Conservation (phyloP, 108 stramenopile genomes). For the Cylindrotheca closterium region DNA sequence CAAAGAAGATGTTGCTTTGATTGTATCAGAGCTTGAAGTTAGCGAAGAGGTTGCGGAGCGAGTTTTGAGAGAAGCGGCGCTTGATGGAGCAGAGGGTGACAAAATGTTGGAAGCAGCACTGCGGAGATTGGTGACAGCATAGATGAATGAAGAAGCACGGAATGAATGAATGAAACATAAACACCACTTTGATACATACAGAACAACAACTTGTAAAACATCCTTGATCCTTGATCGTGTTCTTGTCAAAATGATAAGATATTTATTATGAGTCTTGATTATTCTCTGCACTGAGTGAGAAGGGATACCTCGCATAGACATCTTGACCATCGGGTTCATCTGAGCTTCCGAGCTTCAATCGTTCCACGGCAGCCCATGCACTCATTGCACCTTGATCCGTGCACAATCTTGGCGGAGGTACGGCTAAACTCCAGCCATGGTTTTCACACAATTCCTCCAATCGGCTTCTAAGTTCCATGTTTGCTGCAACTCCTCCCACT, state of each 20-base stretch:
- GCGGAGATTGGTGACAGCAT: constrained; percentile 54
- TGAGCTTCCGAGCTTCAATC: constrained; percentile 75
- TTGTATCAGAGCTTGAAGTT: constrained; percentile 70
- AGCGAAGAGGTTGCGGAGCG: constrained; percentile 61
- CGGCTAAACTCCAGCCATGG: constrained; percentile 75
- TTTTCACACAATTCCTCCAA: constrained; percentile 57
- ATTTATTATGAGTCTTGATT: constrained; percentile 5
- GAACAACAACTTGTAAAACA: background rate
- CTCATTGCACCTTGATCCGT: constrained; percentile 97
- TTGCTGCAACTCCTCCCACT: constrained; percentile 97
- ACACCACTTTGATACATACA: background rate
- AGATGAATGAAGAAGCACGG: constrained; percentile 2
- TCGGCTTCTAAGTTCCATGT: constrained; percentile 81
- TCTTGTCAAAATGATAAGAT: background rate
- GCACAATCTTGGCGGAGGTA: constrained; percentile 92
- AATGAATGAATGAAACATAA: background rate
- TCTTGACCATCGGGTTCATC: constrained; percentile 77
- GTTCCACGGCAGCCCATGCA: constrained; percentile 96
- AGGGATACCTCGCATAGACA: constrained; percentile 87
- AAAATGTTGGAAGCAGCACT: constrained; percentile 56
- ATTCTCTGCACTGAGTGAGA: constrained; percentile 27
- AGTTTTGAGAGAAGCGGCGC: constrained; percentile 50
- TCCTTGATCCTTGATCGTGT: too few relatives aligned
- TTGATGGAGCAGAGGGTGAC: constrained; percentile 38
- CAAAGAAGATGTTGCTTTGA: constrained; percentile 70